Conservation (phyloP, 768 basidiomycete genomes). For the Gymnopilus dilepis region DNA sequence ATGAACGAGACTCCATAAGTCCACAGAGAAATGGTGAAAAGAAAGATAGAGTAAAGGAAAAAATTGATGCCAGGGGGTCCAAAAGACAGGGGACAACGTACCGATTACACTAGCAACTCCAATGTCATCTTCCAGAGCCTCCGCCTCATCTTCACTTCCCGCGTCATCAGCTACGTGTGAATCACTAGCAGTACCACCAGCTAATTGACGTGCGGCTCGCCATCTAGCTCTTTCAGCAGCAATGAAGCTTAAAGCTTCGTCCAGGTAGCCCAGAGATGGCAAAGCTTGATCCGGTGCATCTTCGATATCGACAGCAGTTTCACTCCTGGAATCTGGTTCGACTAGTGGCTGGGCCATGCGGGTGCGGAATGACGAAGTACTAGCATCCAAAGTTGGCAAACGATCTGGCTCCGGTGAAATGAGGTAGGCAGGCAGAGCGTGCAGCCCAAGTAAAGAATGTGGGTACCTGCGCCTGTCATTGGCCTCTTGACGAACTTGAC, state of each 20-base stretch:
- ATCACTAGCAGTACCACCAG: slow-evolving; percentile 15
- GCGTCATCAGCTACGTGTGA: slow-evolving; percentile 11
- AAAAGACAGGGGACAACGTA: slow-evolving; percentile 19
- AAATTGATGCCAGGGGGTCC: background rate
- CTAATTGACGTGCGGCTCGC: slow-evolving; percentile 48
- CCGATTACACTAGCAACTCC: slow-evolving; percentile 28
- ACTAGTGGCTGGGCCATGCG: background rate
- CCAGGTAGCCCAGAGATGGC: slow-evolving; percentile 76
- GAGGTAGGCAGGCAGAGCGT: slow-evolving; percentile 24
- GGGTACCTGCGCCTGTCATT: slow-evolving; percentile 21
- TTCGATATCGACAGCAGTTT: background rate
- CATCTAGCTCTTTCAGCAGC: slow-evolving; percentile 70
- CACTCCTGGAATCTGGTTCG: background rate
- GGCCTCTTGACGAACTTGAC: background rate
- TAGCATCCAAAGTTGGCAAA: background rate
- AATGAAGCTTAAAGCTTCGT: slow-evolving; percentile 76
- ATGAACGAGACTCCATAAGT: background rate
- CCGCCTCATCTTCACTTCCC: slow-evolving; percentile 15
- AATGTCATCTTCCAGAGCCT: slow-evolving; percentile 14
- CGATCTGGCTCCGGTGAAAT: slow-evolving; percentile 19
- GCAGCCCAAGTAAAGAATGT: slow-evolving; percentile 27
- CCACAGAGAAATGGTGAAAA: background rate
- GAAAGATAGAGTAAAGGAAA: background rate
- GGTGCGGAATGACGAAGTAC: background rate
- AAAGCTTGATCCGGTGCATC: slow-evolving; percentile 34